Evolutionary conservation across 345 rosid genomes (phyloP).

Genomic region (Euphorbia pulcherrima): DNA sequence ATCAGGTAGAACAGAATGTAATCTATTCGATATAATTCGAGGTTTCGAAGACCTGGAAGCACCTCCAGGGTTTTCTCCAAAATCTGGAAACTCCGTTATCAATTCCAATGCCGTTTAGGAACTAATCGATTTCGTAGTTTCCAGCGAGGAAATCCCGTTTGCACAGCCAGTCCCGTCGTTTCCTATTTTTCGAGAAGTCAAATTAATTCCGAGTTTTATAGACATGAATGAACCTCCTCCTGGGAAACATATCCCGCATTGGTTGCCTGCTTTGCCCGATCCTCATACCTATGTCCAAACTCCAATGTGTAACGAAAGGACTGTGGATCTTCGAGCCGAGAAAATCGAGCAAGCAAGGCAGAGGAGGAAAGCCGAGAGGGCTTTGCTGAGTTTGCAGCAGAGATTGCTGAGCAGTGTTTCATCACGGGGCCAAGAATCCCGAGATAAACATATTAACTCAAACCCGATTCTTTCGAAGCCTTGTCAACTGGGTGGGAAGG

Average conservation of each 20-base stretch:
- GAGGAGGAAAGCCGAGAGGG: constrained; percentile 84
- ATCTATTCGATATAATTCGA: constrained; percentile 64
- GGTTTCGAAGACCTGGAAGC: constrained; percentile 64
- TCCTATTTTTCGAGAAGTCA: constrained; percentile 47
- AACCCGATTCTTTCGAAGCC: constrained; percentile 40
- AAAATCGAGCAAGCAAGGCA: constrained; percentile 89
- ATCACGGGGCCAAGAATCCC: too few species aligned
- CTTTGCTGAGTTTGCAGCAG: constrained; percentile 83
- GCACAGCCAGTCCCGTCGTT: constrained; percentile 62
- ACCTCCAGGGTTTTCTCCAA: constrained; percentile 32
- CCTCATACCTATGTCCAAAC: constrained; percentile 79
- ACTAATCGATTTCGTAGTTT: constrained; percentile 46
- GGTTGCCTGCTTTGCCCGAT: constrained; percentile 98
- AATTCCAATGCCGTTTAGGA: constrained; percentile 46
- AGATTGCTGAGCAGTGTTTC: constrained; percentile 55
- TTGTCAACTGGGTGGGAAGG: constrained; percentile 47
- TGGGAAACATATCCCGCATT: constrained; percentile 75
- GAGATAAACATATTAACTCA: constrained; percentile 19
- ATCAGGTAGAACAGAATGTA: constrained; percentile 77
- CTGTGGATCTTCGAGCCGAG: constrained; percentile 63
- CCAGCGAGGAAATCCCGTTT: constrained; percentile 62
- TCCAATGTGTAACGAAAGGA: constrained; percentile 82
- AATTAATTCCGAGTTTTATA: constrained; percentile 69
- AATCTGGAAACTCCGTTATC: constrained; percentile 34
- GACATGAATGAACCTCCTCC: constrained; percentile 72